Conservation (phyloP, 2,329 filamentous ascomycete genomes). For the Metarhizium brunneum region DNA sequence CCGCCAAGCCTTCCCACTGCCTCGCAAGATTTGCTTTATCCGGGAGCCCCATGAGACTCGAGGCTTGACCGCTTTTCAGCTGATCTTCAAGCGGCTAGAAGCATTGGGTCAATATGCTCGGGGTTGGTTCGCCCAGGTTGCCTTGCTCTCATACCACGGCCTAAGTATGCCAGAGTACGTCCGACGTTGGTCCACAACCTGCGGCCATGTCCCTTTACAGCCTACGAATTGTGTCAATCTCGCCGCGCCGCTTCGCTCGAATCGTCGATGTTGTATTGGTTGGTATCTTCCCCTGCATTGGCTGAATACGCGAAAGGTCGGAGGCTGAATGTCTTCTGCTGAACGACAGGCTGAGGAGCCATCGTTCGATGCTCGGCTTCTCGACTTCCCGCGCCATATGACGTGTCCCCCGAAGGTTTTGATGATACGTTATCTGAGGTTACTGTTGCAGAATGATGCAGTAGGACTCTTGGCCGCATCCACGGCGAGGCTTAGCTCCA, state of each 20-base stretch:
- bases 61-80: too few relatives aligned
- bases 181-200: neutral
- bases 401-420: neutral
- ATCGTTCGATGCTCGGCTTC: neutral
- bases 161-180: neutral
- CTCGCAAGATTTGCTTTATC: too few relatives aligned
- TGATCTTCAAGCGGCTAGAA: too few relatives aligned
- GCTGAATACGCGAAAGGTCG: neutral
- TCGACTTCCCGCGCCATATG: neutral
- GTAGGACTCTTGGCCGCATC: neutral
- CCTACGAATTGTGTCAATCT: neutral
- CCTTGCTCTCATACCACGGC: neutral
- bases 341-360: neutral
- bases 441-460: neutral
- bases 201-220: conserved; percentile 1
- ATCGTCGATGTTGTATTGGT: neutral
- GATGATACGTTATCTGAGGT: neutral
- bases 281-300: neutral
- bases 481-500: neutral
- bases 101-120: too few relatives aligned
- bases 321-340: neutral
- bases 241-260: neutral
- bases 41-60: too few relatives aligned
- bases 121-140: too few relatives aligned
- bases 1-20: too few relatives aligned